A percentile compares a stretch with the other conserved stretches of the same genome.
phyloP scores from a whole-genome alignment of 352 stramenopile genomes.

The Phytopythium vexans region DNA sequence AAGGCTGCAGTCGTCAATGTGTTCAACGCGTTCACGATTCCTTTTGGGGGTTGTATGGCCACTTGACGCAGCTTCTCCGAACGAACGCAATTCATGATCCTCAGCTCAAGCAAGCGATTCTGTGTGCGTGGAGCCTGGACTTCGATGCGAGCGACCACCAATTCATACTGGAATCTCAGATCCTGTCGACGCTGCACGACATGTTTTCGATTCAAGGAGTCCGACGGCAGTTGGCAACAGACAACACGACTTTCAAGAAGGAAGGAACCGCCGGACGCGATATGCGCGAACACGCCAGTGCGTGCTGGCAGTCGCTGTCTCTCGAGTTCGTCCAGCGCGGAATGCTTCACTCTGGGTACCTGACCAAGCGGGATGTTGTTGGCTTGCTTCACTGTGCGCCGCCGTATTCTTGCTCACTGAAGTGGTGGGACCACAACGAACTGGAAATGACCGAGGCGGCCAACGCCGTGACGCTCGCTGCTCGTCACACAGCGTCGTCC shows the following conservation, averaged over 20 bases:
- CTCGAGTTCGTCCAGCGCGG: slow-evolving; percentile 80
- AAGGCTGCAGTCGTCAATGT: slow-evolving; percentile 70
- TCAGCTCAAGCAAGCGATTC: slow-evolving; percentile 72
- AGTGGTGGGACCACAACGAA: slow-evolving; percentile 66
- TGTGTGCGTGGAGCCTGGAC: slow-evolving; percentile 80
- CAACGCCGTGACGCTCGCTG: slow-evolving; percentile 10
- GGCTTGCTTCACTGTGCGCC: slow-evolving; percentile 59
- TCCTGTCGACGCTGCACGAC: slow-evolving; percentile 69
- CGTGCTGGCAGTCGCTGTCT: slow-evolving; percentile 78
- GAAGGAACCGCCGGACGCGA: slow-evolving; percentile 10
- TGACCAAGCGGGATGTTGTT: slow-evolving; percentile 82
- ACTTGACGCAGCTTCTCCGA: slow-evolving; percentile 57
- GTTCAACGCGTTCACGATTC: slow-evolving; percentile 54
- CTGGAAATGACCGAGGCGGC: slow-evolving; percentile 6
- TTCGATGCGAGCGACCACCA: slow-evolving; percentile 82
- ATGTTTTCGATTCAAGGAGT: slow-evolving; percentile 73
- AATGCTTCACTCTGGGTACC: slow-evolving; percentile 54
- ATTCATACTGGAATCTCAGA: slow-evolving; percentile 74
- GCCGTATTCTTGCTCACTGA: slow-evolving; percentile 41
- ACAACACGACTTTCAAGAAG: slow-evolving; percentile 12
- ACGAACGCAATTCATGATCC: slow-evolving; percentile 33
- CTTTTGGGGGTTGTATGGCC: slow-evolving; percentile 76
- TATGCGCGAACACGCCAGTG: slow-evolving; percentile 22
- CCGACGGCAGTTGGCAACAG: slow-evolving; percentile 27
- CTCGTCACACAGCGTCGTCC: slow-evolving; percentile 66